Evolutionary conservation across 345 rosid genomes (phyloP), one percentile per base, ranked within the genome.

Genomic region (Populus pruinosa): DNA sequence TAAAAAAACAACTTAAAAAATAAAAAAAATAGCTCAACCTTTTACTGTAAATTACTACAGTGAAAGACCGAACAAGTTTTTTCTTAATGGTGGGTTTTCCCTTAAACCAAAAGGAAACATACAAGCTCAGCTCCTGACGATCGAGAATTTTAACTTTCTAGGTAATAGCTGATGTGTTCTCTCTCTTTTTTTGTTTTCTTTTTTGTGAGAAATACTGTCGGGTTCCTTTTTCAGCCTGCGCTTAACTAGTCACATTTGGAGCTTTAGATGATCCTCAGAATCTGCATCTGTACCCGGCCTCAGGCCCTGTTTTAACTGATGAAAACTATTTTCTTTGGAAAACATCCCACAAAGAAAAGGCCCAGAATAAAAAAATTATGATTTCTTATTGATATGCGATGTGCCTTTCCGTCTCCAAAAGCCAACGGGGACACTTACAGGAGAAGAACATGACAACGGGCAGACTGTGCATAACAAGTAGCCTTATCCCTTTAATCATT

Each of bases 401-500:
- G 13, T 76, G 23, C 33, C 81, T 84, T 85, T 77, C 79, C 65
- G 84, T 79, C 71, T 49, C 77, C 25, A 78, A 80, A 41, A 10
- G 55, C 49, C 3, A 10, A 10, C 12, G 73, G 75, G 76, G 70
- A 62, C 82, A 20, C 50, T 78, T n/a, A 72, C 49, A 44, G 76
- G 25, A 10, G 53, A 8, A 69, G 86, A 68, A 56, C 14, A 20
- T 38, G 85, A 74, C 71, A 29, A 69, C 5, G 81, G 77, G 73
- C 77, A 56, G 73, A 72, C 21, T 71, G 23, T 9, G 8, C 36
- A 77, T 9, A 65, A 38, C 71, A 62, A 75, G 78, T 47, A 59
- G 74, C 49, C 76, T 16, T 76, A 33, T 75, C 41, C 13, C 82
- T 89, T 86, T 77, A 86, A 85, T 86, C 82, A 87, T 82, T 67